Evolutionary conservation across 192 early-diverging fungal genomes (phyloP), one percentile per base, ranked within the genome.

Genomic region (Phycomyces nitens): DNA sequence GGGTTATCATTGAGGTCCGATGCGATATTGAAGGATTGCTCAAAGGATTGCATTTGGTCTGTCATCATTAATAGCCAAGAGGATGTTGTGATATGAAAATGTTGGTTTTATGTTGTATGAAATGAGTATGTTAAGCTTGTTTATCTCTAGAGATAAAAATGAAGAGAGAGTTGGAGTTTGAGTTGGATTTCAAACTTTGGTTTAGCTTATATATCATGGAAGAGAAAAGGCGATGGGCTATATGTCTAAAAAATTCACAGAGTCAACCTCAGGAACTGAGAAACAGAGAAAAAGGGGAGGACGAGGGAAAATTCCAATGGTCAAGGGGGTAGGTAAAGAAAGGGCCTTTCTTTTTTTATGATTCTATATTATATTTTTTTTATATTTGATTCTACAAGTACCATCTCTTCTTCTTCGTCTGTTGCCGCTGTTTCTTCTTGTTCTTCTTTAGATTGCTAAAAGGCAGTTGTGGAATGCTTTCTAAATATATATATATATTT

Each of bases 21-120:
- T 43, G 29, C 7, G 29, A 62, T 21, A 47, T 43, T 62, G 27
- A 62, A 62, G 34, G 60, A 53, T 52, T 62, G 60, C 51, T 62
- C 60, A 62, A 62, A 62, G 22, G 60, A 47, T 50, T 52, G 60
- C 60, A 62, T 62, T 62, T 50, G 51, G 6, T 63, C 52, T 16
- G 40, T 40, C 16, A 18, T 54, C 62, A 63, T 63, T 6, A 7
- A 34, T n/a, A n/a, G n/a, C n/a, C n/a, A 34, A 34, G 29, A 34
- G 29, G 7, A 34, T 5, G 29, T 5, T 34, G 29, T 7, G 29
- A 34, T 5, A 34, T 34, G 29, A 34, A 34, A 34, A 34, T 34
- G 29, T 34, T 34, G 9, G 47, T 4, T 50, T 50, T n/a, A n/a
- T n/a, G n/a, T n/a, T n/a, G n/a, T n/a, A n/a, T n/a, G n/a, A n/a